Evolutionary conservation across 2,329 filamentous ascomycete genomes (phyloP), one percentile per base, ranked within the genome.

Genomic region (Epichloe bromicola): DNA sequence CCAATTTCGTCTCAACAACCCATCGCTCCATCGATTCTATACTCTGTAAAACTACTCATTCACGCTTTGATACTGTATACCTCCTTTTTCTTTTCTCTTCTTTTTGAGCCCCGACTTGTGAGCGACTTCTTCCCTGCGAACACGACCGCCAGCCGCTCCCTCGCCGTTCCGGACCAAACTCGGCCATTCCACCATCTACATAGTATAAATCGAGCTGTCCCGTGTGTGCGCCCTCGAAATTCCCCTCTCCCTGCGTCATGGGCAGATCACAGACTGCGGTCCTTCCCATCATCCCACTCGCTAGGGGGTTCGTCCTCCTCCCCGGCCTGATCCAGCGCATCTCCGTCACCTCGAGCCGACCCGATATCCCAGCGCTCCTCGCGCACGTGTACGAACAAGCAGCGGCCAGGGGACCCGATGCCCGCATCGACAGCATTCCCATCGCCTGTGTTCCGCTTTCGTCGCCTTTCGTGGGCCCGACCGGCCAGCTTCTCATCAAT

Each of bases 401-500:
- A 30, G 75, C 85, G 36, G 78, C 80, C 40, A 83, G 82, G 60
- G 79, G 83, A 57, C 78, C 81, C 30, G 78, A 76, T 55, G 75
- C 81, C 58, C 73, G 78, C 55, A 74, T 83, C 61, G 78, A 82
- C 58, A 73, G 74, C 57, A 81, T 95, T 58, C 83, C 86, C 8
- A 83, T 97, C 57, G 88, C 86, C 49, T 97, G 91, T 66, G 82
- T 97, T 50, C 93, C 93, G 19, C 74, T 96, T 54, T 83, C 76
- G 56, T 93, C 88, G 47, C 83, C 84, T 4, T 76, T 83, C 23
- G 74, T 95, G 26, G 83, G 82, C 52, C 75, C 77, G 30, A 82
- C 88, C 61, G 89, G 89, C 43, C 83, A 90, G 66, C 78, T 82
- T 52, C 74, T 95, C 57, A 78, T 94, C 51, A 79, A 85, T 50